These are phyloP conservation scores for Zygoascus meyerae DNA, from an alignment of 1,139 yeast genomes.

Conservation along the genomic window DNA sequence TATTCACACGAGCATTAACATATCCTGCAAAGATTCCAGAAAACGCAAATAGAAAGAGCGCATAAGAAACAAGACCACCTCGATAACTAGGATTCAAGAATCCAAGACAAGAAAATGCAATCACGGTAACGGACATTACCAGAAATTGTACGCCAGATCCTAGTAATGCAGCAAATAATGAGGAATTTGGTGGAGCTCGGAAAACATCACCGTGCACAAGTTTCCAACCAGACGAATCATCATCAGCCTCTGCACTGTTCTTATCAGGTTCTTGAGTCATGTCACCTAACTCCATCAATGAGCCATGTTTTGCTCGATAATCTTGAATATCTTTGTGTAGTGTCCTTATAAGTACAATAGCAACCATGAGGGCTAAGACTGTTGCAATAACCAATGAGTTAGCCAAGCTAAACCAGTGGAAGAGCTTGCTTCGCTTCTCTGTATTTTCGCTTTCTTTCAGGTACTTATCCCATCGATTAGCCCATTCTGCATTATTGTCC, in stretches of 20 bases:
- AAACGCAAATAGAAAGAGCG: constrained; percentile 53
- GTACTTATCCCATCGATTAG: constrained; percentile 70
- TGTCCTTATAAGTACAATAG: constrained; percentile 53
- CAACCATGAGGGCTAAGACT: constrained; percentile 55
- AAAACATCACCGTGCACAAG: constrained; percentile 50
- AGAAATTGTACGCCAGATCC: constrained; percentile 71
- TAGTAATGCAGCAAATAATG: constrained; percentile 50
- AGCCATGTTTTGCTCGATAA: constrained; percentile 27
- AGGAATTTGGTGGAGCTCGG: constrained; percentile 44
- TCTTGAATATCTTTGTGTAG: constrained; percentile 41
- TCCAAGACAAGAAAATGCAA: constrained; percentile 52
- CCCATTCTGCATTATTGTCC: constrained; percentile 61
- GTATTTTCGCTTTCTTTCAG: constrained; percentile 50
- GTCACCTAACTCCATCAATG: constrained; percentile 4
- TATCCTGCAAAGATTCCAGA: constrained; percentile 75
- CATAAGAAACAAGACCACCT: constrained; percentile 59
- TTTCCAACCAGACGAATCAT: constrained; percentile 48
- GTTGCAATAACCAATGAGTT: constrained; percentile 59
- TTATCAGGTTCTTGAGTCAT: constrained; percentile 1
- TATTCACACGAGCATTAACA: constrained; percentile 57
- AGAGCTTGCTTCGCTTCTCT: constrained; percentile 32
- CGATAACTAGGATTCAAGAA: constrained; percentile 55
- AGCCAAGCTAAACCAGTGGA: constrained; percentile 68
- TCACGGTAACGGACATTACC: constrained; percentile 57
- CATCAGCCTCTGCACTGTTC: constrained; percentile 24